phyloP scores from a whole-genome alignment of 179 eudicot species.

The Beta corolliflora region DNA sequence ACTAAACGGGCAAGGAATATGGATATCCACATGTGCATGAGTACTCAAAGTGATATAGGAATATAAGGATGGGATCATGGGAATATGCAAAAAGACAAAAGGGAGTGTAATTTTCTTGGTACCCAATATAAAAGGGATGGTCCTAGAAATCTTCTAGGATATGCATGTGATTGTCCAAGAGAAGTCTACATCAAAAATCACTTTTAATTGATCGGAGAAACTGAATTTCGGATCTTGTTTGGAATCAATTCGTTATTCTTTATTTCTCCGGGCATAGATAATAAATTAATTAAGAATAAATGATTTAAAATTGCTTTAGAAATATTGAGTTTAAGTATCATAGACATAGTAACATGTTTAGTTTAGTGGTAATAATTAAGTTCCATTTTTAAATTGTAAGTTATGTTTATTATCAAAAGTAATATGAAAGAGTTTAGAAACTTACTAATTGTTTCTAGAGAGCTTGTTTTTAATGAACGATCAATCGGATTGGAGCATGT shows the following conservation, averaged over 20 bases:
- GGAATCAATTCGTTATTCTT: not conserved
- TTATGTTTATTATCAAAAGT: too few species aligned
- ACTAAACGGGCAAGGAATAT: not conserved
- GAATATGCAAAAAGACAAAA: constrained; percentile 29
- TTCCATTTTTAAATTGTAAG: too few species aligned
- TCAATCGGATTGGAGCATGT: too few species aligned
- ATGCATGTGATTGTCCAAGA: constrained; percentile 27
- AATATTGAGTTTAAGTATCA: too few species aligned
- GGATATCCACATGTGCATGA: not conserved
- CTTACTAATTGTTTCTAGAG: too few species aligned
- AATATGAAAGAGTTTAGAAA: too few species aligned
- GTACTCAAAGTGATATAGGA: not conserved
- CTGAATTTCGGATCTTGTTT: not conserved
- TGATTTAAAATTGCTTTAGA: too few species aligned
- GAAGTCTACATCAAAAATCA: constrained; percentile 22
- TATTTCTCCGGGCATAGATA: not conserved
- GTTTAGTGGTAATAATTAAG: too few species aligned
- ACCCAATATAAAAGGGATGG: constrained; percentile 10
- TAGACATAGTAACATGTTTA: too few species aligned
- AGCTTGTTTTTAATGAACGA: too few species aligned
- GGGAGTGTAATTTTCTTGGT: constrained; percentile 7
- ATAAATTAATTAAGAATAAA: too few species aligned
- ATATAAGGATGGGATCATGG: constrained; percentile 19
- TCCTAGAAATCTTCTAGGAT: constrained; percentile 21
- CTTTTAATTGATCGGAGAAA: not conserved